Evolutionary conservation across 768 basidiomycete species (phyloP).

Genomic region (Kwoniella europaea): DNA sequence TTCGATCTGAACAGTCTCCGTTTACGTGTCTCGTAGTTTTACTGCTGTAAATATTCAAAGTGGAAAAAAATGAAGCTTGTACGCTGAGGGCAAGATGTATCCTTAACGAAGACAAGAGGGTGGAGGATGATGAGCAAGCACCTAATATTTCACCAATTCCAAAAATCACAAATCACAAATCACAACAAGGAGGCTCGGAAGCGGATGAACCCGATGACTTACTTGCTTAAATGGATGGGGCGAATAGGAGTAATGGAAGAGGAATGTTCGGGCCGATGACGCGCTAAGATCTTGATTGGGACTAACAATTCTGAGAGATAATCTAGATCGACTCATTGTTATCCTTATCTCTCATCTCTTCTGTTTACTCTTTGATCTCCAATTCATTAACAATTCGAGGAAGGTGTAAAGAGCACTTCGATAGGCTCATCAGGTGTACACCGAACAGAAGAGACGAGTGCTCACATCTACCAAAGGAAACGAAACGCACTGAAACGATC

Average conservation of each 20-base stretch:
- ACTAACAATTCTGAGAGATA: neutral
- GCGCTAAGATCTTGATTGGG: neutral
- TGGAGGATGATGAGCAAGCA: constrained; percentile 7
- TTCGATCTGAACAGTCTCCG: neutral
- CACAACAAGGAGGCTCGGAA: neutral
- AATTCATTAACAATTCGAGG: neutral
- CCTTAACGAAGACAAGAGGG: neutral
- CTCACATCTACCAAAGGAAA: neutral
- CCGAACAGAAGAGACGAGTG: neutral
- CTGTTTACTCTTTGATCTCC: neutral
- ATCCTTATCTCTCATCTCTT: neutral
- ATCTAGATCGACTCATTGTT: neutral
- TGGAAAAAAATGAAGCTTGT: no score
- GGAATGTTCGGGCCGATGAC: constrained; percentile 11
- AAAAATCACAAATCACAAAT: constrained; percentile 5
- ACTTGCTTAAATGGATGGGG: neutral
- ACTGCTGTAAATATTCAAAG: neutral
- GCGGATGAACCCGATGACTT: constrained; percentile 7
- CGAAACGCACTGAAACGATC: neutral
- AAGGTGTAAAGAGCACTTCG: neutral
- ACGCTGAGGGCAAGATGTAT: neutral
- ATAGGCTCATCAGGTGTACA: constrained; percentile 4
- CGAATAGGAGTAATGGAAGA: neutral
- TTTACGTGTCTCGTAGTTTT: neutral
- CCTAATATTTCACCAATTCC: constrained; percentile 1